Conservation (phyloP, 2,329 filamentous ascomycete species). For the Alternaria brassicae region DNA sequence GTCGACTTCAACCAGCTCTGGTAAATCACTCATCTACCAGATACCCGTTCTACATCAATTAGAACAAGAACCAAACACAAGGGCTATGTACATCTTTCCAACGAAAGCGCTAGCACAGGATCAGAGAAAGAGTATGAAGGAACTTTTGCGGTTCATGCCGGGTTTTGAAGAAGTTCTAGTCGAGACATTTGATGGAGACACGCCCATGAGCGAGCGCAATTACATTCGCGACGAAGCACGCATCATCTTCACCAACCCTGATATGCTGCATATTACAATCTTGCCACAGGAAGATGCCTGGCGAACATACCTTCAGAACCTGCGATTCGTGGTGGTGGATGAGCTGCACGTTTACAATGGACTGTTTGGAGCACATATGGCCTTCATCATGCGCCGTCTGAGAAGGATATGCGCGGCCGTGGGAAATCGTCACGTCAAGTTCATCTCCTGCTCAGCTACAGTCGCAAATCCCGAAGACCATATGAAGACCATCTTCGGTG, state of each 20-base stretch:
- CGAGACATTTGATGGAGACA: constrained; percentile 96
- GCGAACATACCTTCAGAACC: constrained; percentile 85
- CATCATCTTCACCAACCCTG: constrained; percentile 96
- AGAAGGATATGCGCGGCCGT: constrained; percentile 87
- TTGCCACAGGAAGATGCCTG: constrained; percentile 89
- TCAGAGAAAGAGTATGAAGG: constrained; percentile 85
- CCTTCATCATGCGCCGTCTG: constrained; percentile 90
- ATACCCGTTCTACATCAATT: constrained; percentile 88
- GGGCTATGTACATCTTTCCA: constrained; percentile 97
- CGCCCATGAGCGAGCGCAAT: constrained; percentile 79
- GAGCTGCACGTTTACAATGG: constrained; percentile 98
- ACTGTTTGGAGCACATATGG: constrained; percentile 90
- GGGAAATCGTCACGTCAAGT: constrained; percentile 83
- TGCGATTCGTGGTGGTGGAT: constrained; percentile 83
- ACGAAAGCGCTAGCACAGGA: constrained; percentile 97
- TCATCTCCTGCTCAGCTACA: constrained; percentile 95
- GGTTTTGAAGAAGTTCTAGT: constrained; percentile 77
- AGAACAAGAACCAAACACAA: constrained; percentile 75
- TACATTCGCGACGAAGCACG: constrained; percentile 84
- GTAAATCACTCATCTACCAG: constrained; percentile 98
- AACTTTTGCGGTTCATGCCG: constrained; percentile 81
- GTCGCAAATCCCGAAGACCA: constrained; percentile 91
- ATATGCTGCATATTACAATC: constrained; percentile 96
- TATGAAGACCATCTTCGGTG: constrained; percentile 92
- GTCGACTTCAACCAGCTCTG: constrained; percentile 92